These are phyloP conservation scores for Hebeloma cylindrosporum DNA, from an alignment of 768 basidiomycete genomes.

Conservation along the genomic window DNA sequence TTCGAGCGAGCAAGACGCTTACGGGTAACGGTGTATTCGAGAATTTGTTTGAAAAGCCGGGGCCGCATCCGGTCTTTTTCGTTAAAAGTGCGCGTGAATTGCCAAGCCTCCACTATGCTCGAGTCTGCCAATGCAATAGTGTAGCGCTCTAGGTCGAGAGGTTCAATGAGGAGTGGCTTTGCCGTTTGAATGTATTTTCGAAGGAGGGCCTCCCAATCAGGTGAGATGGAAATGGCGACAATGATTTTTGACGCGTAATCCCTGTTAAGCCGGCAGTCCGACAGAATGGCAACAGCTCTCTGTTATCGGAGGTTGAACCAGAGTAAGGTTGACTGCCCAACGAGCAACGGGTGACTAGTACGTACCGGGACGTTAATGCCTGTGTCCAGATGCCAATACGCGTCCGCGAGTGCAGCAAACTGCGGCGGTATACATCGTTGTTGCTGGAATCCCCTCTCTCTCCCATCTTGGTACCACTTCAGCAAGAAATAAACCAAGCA, in stretches of 20 bases:
- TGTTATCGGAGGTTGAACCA: slow-evolving; percentile 25
- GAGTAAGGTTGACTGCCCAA: neutral
- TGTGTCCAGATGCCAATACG: slow-evolving; percentile 81
- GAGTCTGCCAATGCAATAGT: slow-evolving; percentile 63
- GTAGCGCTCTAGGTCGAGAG: slow-evolving; percentile 71
- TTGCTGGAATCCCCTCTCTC: slow-evolving; percentile 50
- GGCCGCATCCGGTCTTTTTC: slow-evolving; percentile 55
- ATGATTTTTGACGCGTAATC: slow-evolving; percentile 81
- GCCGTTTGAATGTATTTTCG: slow-evolving; percentile 75
- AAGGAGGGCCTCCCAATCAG: slow-evolving; percentile 55
- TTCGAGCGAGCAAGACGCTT: slow-evolving; percentile 30
- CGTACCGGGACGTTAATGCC: slow-evolving; percentile 65
- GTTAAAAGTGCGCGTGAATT: slow-evolving; percentile 67
- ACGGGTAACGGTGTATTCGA: slow-evolving; percentile 74
- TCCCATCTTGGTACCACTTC: slow-evolving; percentile 72
- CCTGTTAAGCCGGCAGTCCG: slow-evolving; percentile 70
- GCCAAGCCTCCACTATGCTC: slow-evolving; percentile 72
- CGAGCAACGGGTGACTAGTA: slow-evolving; percentile 13
- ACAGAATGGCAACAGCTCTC: slow-evolving; percentile 72
- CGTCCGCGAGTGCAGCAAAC: slow-evolving; percentile 73
- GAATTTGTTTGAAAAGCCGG: slow-evolving; percentile 54
- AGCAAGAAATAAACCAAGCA: slow-evolving; percentile 79
- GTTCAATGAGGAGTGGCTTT: slow-evolving; percentile 68
- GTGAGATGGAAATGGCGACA: slow-evolving; percentile 54
- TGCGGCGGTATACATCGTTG: slow-evolving; percentile 71